Conservation (phyloP, 2,329 filamentous ascomycete genomes). For the Fusarium miscanthi region DNA sequence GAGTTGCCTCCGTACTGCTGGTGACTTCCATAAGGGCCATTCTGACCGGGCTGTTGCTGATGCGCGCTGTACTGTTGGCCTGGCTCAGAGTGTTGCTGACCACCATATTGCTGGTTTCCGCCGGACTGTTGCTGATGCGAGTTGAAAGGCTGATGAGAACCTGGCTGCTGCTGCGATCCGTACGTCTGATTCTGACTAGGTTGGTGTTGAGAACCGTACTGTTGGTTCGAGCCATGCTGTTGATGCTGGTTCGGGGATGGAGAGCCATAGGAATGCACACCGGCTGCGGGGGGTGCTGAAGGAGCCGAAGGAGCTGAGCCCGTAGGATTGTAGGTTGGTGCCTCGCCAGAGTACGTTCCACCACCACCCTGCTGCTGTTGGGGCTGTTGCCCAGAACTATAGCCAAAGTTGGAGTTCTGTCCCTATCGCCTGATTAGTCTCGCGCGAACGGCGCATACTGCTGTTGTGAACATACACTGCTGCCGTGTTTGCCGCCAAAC, state of each 20-base stretch:
- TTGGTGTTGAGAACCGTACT: constrained; percentile 23
- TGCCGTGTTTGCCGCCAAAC: constrained; percentile 59
- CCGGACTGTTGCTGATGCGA: constrained; percentile 41
- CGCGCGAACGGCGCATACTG: background rate
- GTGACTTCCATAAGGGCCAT: constrained; percentile 20
- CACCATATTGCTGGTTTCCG: constrained; percentile 34
- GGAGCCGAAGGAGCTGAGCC: constrained; percentile 44
- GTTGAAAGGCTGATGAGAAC: constrained; percentile 18
- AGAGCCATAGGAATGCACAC: constrained; percentile 45
- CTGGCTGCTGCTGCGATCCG: constrained; percentile 37
- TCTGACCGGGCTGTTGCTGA: constrained; percentile 37
- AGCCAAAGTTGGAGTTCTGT: constrained; percentile 67
- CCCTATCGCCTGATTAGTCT: constrained; percentile 49
- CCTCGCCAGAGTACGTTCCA: constrained; percentile 66
- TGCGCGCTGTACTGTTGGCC: constrained; percentile 29
- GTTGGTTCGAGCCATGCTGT: constrained; percentile 28
- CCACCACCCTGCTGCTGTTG: constrained; percentile 14
- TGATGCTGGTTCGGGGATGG: constrained; percentile 46
- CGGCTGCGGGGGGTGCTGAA: constrained; percentile 41
- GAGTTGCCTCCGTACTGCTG: constrained; percentile 36
- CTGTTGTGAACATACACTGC: constrained; percentile 46
- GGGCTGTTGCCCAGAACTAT: constrained; percentile 62
- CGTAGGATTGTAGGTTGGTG: constrained; percentile 61
- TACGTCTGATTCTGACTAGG: constrained; percentile 11
- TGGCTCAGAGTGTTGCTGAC: constrained; percentile 35